Conservation (phyloP, 2,329 filamentous ascomycete genomes). For the Alternaria infectoria region DNA sequence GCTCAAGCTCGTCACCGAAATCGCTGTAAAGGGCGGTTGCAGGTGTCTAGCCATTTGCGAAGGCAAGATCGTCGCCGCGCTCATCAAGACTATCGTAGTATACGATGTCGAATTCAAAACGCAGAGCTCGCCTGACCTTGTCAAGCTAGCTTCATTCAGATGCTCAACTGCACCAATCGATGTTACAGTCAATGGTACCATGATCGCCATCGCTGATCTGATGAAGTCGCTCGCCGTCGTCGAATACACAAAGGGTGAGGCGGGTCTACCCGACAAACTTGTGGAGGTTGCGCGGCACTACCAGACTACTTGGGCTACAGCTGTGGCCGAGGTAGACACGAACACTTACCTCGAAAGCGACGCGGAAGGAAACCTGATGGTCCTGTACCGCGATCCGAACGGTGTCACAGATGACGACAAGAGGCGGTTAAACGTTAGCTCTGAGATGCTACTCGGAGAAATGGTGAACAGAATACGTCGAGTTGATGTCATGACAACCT, state of each 20-base stretch:
- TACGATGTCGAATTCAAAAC: slow-evolving; percentile 63
- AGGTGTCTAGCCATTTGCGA: slow-evolving; percentile 74
- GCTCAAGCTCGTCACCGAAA: slow-evolving; percentile 73
- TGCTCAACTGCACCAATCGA: slow-evolving; percentile 85
- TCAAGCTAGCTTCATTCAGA: slow-evolving; percentile 76
- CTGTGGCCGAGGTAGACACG: slow-evolving; percentile 73
- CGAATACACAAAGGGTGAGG: slow-evolving; percentile 67
- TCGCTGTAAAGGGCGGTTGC: slow-evolving; percentile 78
- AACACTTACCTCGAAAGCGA: slow-evolving; percentile 84
- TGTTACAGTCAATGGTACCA: slow-evolving; percentile 73
- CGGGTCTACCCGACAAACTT: slow-evolving; percentile 67
- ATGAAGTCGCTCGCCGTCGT: slow-evolving; percentile 91
- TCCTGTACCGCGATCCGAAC: slow-evolving; percentile 74
- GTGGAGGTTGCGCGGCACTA: slow-evolving; percentile 80
- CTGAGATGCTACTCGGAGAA: slow-evolving; percentile 86
- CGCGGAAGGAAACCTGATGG: slow-evolving; percentile 83
- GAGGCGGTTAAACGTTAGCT: slow-evolving; percentile 72
- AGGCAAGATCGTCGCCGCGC: slow-evolving; percentile 79
- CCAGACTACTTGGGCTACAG: slow-evolving; percentile 81
- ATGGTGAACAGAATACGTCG: slow-evolving; percentile 88
- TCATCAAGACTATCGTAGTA: slow-evolving; percentile 82
- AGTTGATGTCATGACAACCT: slow-evolving; percentile 69
- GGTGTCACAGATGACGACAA: slow-evolving; percentile 78
- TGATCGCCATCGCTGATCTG: slow-evolving; percentile 85
- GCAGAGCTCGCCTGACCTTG: slow-evolving; percentile 62